Base-by-base conservation (phyloP, 1,284 basidiomycete genomes). In the Pseudozyma tsukubaensis region DNA sequence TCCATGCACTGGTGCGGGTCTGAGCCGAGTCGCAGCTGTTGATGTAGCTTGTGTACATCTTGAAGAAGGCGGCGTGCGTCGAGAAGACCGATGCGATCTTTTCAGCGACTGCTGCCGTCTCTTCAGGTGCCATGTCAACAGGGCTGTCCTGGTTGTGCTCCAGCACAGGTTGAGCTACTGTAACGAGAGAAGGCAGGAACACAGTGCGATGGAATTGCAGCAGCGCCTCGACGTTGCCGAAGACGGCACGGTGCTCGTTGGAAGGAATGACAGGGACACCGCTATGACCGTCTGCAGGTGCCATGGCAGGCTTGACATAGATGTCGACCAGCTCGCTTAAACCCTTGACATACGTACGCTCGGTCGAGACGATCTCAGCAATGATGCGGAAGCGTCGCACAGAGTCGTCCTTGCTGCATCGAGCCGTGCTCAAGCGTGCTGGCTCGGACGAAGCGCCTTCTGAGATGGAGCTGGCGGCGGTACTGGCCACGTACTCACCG, bases 311-410 rank as follows among this genome's bases (percentile, higher is more conserved):
- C 78, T 90, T 91, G 85, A 99, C 92, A 84, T 99, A 99, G 68
- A 99, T 97, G 64, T 95, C 92, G 53, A 95, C 90, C 29, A 99
- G 89, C 85, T 97, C 96, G 82, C 92, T 90, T 21, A 99, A 86
- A 13, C 93, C 92, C 77, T 92, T 92, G 61, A 97, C 93, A 85
- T 99, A 99, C 1, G 95, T 95, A 70, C 93, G 89, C 85, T 99
- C 96, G 45, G 96, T 98, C 79, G 92, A 93, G 80, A 77, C 81
- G 75, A 63, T 85, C 78, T 86, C 85, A n/a, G 71, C 58, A 40
- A 86, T 69, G 35, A 86, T 80, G 3, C 72, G 71, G 49, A 77
- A 71, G 6, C 85, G 77, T 56, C 81, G 75, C 19, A 60, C 59
- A 4, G 84, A 75, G 53, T 86, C 81, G 50, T 84, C 80, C 63